phyloP scores from a whole-genome alignment of 2,329 filamentous ascomycete species.

The Fusarium nelsonii region DNA sequence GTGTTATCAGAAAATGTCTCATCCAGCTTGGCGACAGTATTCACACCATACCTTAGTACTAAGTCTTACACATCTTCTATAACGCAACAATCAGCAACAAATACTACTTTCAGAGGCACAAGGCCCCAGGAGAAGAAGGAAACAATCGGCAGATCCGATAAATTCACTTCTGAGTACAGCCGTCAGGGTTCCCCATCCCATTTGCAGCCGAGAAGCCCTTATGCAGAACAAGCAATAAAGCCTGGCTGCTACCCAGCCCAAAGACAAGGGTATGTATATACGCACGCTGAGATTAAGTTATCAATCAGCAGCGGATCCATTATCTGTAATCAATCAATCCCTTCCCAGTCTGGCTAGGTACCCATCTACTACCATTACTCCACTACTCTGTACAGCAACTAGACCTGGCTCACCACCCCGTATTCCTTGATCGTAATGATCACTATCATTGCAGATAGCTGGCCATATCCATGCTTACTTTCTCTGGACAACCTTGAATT shows the following conservation, averaged over 20 bases:
- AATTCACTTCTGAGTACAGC: neutral
- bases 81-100: neutral
- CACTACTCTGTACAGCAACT: neutral
- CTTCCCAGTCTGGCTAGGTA: neutral
- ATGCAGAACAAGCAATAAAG: neutral
- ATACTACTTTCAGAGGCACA: neutral
- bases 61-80: neutral
- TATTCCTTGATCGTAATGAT: neutral
- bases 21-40: neutral
- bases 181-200: slow-evolving; percentile 2
- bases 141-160: neutral
- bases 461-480: neutral
- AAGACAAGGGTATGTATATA: slow-evolving; percentile 18
- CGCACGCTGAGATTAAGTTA: slow-evolving; percentile 41
- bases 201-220: slow-evolving; percentile 11
- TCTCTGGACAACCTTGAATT: neutral
- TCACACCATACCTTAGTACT: no score
- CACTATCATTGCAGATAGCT: neutral
- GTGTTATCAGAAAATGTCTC: neutral
- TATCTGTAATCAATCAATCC: slow-evolving; percentile 36
- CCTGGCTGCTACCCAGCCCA: neutral
- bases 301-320: slow-evolving; percentile 42
- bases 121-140: neutral
- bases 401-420: neutral
- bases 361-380: neutral